Percentiles rank a stretch among this genome's conserved stretches.
Conservation (phyloP, 148 eudicot genomes). For the Fagopyrum esculentum region DNA sequence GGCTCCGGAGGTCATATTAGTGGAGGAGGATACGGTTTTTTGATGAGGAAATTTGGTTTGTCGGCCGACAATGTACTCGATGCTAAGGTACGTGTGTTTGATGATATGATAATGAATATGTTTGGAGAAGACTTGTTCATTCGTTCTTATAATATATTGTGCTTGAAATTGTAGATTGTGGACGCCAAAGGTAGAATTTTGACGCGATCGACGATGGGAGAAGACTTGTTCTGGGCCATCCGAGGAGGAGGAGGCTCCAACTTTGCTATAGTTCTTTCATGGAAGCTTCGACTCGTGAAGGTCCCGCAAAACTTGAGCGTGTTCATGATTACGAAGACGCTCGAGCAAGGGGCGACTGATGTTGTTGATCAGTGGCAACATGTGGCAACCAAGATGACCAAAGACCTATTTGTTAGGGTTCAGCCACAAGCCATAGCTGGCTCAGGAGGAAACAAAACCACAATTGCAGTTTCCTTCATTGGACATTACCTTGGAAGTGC, state of each 20-base stretch:
- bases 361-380: constrained; percentile 33
- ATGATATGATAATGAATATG: too few relatives aligned
- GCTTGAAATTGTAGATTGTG: not conserved
- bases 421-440: not conserved
- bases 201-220: constrained; percentile 21
- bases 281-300: constrained; percentile 26
- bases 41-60: constrained; percentile 29
- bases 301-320: constrained; percentile 27
- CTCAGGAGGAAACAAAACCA: constrained; percentile 15
- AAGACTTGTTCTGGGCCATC: constrained; percentile 36
- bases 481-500: constrained; percentile 27
- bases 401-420: constrained; percentile 26
- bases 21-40: constrained; percentile 31
- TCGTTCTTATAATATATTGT: too few relatives aligned
- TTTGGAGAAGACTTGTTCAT: too few relatives aligned
- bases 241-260: constrained; percentile 30
- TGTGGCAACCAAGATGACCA: constrained; percentile 23
- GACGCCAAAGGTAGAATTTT: constrained; percentile 23
- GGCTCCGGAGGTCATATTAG: constrained; percentile 1
- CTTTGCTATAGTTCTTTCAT: constrained; percentile 20
- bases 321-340: constrained; percentile 17
- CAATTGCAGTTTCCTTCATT: constrained; percentile 20
- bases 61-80: constrained; percentile 29
- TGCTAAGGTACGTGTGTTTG: constrained; percentile 15
- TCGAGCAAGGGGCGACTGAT: constrained; percentile 24